These are phyloP conservation scores for Lathyrus tuberosus DNA, from an alignment of 306 rosid species.

Conservation along the genomic window DNA sequence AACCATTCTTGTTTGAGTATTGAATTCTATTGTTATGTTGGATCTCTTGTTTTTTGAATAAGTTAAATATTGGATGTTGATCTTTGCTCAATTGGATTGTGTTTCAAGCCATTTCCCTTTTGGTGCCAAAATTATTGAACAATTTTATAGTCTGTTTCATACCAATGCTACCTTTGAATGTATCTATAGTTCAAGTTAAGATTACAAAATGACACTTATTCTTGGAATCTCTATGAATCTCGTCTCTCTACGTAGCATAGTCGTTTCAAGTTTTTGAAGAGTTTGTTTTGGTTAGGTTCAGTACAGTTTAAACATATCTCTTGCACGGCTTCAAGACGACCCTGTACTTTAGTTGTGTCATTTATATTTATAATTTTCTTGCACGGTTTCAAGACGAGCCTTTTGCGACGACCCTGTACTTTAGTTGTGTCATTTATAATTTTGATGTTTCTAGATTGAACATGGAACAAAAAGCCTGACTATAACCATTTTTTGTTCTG, in stretches of 20 bases:
- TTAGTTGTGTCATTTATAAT: too few species aligned
- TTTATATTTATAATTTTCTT: too few species aligned
- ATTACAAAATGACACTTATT: not conserved
- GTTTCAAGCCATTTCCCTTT: not conserved
- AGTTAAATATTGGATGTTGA: not conserved
- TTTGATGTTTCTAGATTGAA: not conserved
- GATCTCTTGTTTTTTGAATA: too few species aligned
- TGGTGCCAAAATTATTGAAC: not conserved
- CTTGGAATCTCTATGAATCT: not conserved
- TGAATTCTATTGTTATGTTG: conserved; percentile 25
- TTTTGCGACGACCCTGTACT: too few species aligned
- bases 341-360: too few species aligned
- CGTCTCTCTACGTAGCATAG: not conserved
- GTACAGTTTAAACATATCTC: too few species aligned
- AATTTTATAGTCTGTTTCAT: not conserved
- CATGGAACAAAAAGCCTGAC: not conserved
- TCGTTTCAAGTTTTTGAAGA: too few species aligned
- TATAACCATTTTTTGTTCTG: not conserved
- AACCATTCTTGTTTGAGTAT: conserved; percentile 32
- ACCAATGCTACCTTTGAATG: not conserved
- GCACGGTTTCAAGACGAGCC: too few species aligned
- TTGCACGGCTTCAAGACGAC: too few species aligned
- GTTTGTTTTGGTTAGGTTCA: too few species aligned
- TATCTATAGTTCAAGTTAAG: not conserved
- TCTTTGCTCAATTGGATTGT: not conserved